Evolutionary conservation across 345 rosid genomes (phyloP).

Genomic region (Dipteronia dyeriana): DNA sequence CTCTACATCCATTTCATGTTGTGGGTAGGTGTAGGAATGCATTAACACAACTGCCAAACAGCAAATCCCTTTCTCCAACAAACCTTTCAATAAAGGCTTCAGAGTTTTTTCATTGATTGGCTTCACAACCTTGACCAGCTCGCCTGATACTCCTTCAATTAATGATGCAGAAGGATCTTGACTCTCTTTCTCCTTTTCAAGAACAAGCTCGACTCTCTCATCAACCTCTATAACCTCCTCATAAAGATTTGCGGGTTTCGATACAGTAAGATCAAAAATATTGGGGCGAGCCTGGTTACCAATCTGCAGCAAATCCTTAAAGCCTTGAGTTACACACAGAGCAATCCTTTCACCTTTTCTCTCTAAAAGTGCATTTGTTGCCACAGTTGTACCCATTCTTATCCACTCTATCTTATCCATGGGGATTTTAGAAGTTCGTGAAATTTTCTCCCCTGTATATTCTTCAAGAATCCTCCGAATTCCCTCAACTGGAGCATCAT

Average conservation of each 20-base stretch:
- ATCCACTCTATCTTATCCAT: slow-evolving; percentile 94
- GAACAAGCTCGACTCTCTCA: slow-evolving; percentile 85
- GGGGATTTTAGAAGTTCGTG: slow-evolving; percentile 72
- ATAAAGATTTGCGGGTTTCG: slow-evolving; percentile 79
- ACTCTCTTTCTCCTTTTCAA: slow-evolving; percentile 37
- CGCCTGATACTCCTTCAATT: slow-evolving; percentile 81
- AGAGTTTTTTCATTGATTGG: slow-evolving; percentile 63
- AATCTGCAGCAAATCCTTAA: slow-evolving; percentile 87
- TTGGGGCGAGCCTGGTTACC: slow-evolving; percentile 94
- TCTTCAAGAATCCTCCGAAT: slow-evolving; percentile 88
- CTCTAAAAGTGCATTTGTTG: slow-evolving; percentile 93
- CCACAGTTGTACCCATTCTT: slow-evolving; percentile 97
- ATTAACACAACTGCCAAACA: slow-evolving; percentile 91
- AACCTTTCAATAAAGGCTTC: slow-evolving; percentile 53
- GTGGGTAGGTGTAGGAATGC: slow-evolving; percentile 92
- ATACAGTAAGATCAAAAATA: slow-evolving; percentile 82
- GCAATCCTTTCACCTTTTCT: slow-evolving; percentile 95
- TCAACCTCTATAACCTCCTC: slow-evolving; percentile 88
- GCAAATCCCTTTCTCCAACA: slow-evolving; percentile 75
- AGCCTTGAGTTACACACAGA: slow-evolving; percentile 82
- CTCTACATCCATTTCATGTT: slow-evolving; percentile 81
- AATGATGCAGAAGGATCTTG: slow-evolving; percentile 23
- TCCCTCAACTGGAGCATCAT: slow-evolving; percentile 97
- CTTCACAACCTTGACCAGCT: slow-evolving; percentile 73
- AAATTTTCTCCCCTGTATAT: slow-evolving; percentile 64